phyloP scores from a whole-genome alignment of 257 asterid genomes.

The Vinca minor region DNA sequence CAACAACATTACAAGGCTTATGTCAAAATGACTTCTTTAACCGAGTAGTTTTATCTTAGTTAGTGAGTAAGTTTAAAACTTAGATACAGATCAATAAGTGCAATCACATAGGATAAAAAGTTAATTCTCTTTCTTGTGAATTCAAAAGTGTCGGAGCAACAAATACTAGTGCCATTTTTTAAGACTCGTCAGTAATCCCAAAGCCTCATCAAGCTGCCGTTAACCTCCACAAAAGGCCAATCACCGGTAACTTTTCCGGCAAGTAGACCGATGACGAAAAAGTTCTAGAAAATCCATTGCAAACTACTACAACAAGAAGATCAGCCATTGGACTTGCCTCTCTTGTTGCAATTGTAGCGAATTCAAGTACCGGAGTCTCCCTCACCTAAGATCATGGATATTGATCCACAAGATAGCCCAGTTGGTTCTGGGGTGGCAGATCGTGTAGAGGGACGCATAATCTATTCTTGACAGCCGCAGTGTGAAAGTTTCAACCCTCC shows the following conservation, averaged over 20 bases:
- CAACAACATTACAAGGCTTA: no score
- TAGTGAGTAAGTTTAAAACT: no score
- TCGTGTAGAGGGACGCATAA: no score
- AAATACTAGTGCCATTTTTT: constrained; percentile 32
- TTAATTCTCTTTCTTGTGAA: no score
- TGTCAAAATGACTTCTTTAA: background rate
- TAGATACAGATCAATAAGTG: no score
- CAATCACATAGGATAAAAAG: no score
- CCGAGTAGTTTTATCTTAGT: constrained; percentile 18
- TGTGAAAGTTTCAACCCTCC: no score
- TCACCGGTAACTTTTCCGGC: constrained; percentile 11
- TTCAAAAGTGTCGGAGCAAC: constrained; percentile 38
- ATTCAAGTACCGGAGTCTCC: constrained; percentile 22
- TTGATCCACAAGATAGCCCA: constrained; percentile 59
- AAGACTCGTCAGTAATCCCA: constrained; percentile 26
- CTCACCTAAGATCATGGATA: constrained; percentile 57
- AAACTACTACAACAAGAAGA: constrained; percentile 40
- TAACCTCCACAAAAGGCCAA: constrained; percentile 15
- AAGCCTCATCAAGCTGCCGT: constrained; percentile 18
- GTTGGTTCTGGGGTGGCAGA: no score
- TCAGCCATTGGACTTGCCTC: constrained; percentile 41
- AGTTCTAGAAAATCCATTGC: constrained; percentile 16
- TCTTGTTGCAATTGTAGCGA: constrained; percentile 31
- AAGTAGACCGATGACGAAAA: constrained; percentile 18
- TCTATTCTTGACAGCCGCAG: no score